phyloP scores from a whole-genome alignment of 805 yeast species.

The Saturnispora galanensis region DNA sequence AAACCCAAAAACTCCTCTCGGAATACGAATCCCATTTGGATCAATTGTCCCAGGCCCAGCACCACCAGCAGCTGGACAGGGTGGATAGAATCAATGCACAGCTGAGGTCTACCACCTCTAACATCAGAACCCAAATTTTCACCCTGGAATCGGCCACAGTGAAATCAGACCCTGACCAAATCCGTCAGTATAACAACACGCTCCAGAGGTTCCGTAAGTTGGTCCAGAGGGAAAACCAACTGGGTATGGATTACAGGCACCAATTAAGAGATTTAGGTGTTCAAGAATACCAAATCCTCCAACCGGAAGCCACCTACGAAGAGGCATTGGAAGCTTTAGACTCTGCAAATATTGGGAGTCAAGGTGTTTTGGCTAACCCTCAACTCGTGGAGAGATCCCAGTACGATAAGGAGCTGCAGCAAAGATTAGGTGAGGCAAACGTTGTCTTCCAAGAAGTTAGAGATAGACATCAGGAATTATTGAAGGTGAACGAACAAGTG shows the following conservation, averaged over 20 bases:
- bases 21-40: constrained; percentile 6
- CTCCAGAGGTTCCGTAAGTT: constrained; percentile 72
- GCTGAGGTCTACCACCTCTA: constrained; percentile 7
- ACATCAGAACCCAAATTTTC: constrained; percentile 61
- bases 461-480: constrained; percentile 80
- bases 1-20: constrained; percentile 1
- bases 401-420: constrained; percentile 16
- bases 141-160: constrained; percentile 53
- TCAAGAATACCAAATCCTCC: constrained; percentile 76
- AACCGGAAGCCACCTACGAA: constrained; percentile 68
- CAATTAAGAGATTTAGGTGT: constrained; percentile 48
- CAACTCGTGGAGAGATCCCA: constrained; percentile 38
- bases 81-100: background rate
- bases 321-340: constrained; percentile 76
- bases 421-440: constrained; percentile 78
- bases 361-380: constrained; percentile 88
- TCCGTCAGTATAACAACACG: constrained; percentile 71
- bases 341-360: constrained; percentile 51
- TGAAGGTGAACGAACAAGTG: constrained; percentile 85
- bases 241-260: constrained; percentile 65
- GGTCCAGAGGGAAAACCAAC: constrained; percentile 71
- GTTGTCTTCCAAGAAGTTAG: constrained; percentile 87
- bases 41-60: constrained; percentile 4
- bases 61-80: background rate
- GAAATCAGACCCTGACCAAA: constrained; percentile 59